phyloP scores from a whole-genome alignment of 2,329 filamentous ascomycete genomes.

The Botrytis deweyae region DNA sequence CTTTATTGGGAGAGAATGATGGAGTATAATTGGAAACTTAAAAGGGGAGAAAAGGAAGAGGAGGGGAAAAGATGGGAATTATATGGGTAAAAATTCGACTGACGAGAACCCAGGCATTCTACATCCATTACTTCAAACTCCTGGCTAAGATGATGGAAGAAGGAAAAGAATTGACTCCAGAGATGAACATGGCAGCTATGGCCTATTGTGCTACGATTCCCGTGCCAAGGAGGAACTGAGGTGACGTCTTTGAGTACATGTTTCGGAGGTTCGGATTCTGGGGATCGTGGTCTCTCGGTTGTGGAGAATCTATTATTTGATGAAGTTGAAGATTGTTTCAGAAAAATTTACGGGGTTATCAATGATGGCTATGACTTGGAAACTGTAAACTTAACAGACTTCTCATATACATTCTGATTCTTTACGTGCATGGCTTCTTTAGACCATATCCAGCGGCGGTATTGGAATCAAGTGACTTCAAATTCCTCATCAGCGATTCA shows the following conservation, averaged over 20 bases:
- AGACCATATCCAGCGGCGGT: rapidly evolving
- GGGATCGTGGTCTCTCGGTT: background rate
- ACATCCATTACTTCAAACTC: slow-evolving; percentile 21
- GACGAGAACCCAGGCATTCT: slow-evolving; percentile 9
- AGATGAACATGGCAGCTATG: slow-evolving; percentile 17
- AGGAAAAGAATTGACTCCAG: slow-evolving; percentile 14
- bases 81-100: rapidly evolving
- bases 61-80: background rate
- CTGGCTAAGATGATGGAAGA: slow-evolving; percentile 10
- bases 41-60: background rate
- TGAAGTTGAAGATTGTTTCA: background rate
- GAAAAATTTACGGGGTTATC: background rate
- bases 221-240: background rate
- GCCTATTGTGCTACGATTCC: slow-evolving; percentile 22
- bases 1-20: background rate
- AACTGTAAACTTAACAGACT: background rate
- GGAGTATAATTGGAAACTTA: background rate
- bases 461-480: background rate
- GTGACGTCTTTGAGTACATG: too few species aligned
- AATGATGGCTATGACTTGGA: rapidly evolving
- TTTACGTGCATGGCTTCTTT: rapidly evolving
- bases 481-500: background rate
- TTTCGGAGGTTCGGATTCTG: too few species aligned
- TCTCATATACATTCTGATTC: background rate
- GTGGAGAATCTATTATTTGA: background rate